phyloP scores from a whole-genome alignment of 1,139 yeast species.

The Debaryomyces fabryi region DNA sequence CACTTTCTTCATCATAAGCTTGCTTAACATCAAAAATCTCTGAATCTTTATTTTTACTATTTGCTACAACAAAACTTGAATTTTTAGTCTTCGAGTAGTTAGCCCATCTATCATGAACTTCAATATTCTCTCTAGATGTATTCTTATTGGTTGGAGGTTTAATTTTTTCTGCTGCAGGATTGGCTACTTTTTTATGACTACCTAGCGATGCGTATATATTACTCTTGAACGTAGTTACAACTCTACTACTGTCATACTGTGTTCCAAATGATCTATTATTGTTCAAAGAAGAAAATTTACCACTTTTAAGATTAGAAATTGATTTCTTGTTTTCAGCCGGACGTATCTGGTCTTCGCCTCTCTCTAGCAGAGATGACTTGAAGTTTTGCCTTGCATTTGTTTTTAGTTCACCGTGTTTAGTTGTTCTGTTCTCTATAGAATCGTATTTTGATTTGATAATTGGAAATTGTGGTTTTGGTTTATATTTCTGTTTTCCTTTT shows the following conservation, averaged over 20 bases:
- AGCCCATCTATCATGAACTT: slow-evolving; percentile 7
- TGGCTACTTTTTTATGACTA: background rate
- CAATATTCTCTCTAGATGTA: background rate
- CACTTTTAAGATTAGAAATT: background rate
- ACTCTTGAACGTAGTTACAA: slow-evolving; percentile 8
- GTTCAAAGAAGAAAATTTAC: background rate
- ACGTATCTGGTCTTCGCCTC: background rate
- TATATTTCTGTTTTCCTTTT: background rate
- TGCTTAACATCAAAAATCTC: background rate
- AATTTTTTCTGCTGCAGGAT: background rate
- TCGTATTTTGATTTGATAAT: background rate
- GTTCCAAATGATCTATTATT: background rate
- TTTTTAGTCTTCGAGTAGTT: slow-evolving; percentile 2
- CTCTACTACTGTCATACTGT: background rate
- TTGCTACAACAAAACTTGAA: background rate
- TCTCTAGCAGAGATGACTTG: background rate
- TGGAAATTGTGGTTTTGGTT: background rate
- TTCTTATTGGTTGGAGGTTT: background rate
- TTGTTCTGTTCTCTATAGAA: background rate
- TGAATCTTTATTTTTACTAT: slow-evolving; percentile 1
- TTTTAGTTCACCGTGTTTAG: background rate
- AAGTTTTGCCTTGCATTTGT: background rate
- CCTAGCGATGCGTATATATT: slow-evolving; percentile 7
- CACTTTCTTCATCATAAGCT: background rate
- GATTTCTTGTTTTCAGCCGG: background rate